phyloP scores from a whole-genome alignment of 257 asterid genomes.

The Capsicum baccatum region DNA sequence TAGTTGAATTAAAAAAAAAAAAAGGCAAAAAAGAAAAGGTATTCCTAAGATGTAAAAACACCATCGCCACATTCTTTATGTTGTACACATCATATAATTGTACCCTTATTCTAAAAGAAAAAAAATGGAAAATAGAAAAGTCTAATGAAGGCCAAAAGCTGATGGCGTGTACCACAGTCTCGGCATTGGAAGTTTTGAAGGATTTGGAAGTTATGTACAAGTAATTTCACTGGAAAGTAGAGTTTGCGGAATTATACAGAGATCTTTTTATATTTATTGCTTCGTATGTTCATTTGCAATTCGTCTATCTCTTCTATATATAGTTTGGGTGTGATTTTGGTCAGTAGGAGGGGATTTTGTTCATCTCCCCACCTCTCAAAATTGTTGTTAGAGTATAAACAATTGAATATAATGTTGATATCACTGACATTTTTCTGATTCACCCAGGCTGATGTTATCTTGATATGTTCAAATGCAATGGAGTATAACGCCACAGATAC shows the following conservation, averaged over 20 bases:
- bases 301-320: too few relatives aligned
- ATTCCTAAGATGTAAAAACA: neutral
- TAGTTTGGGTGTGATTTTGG: conserved; percentile 17
- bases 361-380: neutral
- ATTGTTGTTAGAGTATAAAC: neutral
- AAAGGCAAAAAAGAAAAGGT: neutral
- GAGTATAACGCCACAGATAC: conserved; percentile 83
- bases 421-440: conserved; percentile 30
- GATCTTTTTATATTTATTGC: neutral
- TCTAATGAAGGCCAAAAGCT: conserved; percentile 8
- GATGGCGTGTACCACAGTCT: conserved; percentile 12
- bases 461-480: conserved; percentile 97
- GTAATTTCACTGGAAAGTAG: neutral
- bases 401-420: conserved; percentile 2
- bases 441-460: conserved; percentile 79
- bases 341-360: neutral
- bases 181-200: neutral
- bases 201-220: conserved; percentile 6
- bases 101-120: neutral
- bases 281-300: neutral
- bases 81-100: neutral
- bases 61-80: neutral
- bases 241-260: neutral
- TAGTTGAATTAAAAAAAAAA: neutral
- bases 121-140: neutral